Conservation (phyloP, 495 filamentous ascomycete genomes). For the Astrocystis sublimbata region DNA sequence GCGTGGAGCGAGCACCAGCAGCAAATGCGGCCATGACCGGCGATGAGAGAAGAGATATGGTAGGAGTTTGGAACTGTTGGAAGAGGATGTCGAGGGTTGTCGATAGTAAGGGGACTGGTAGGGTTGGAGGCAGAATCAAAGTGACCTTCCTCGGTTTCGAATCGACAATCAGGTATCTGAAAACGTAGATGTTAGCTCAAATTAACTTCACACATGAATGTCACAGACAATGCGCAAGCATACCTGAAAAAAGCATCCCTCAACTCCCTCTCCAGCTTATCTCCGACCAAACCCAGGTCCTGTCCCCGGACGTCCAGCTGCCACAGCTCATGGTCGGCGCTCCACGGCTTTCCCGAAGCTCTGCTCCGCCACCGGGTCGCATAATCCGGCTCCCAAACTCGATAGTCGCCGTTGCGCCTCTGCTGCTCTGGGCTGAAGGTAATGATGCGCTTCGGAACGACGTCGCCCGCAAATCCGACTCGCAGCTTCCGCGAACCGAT, state of each 20-base stretch:
- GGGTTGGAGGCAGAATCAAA: conserved; percentile 70
- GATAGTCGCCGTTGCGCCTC: conserved; percentile 79
- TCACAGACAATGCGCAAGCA: conserved; percentile 7
- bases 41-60: conserved; percentile 75
- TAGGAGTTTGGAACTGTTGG: conserved; percentile 73
- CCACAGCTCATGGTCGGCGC: conserved; percentile 78
- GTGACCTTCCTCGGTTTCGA: conserved; percentile 69
- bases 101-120: conserved; percentile 79
- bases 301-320: conserved; percentile 67
- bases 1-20: conserved; percentile 75
- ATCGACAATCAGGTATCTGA: conserved; percentile 73
- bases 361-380: conserved; percentile 47
- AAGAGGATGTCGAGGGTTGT: conserved; percentile 75
- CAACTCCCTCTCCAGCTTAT: conserved; percentile 83
- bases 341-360: conserved; percentile 59
- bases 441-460: conserved; percentile 67
- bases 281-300: conserved; percentile 77
- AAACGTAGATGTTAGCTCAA: conserved; percentile 16
- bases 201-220: background rate
- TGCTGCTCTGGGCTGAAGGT: conserved; percentile 71
- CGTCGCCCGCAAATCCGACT: conserved; percentile 83
- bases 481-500: conserved; percentile 77
- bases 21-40: conserved; percentile 71
- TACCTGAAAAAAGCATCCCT: conserved; percentile 82
- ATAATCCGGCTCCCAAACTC: conserved; percentile 63